Base-by-base conservation (phyloP, 1,139 yeast genomes). In the Pichia sp. region DNA sequence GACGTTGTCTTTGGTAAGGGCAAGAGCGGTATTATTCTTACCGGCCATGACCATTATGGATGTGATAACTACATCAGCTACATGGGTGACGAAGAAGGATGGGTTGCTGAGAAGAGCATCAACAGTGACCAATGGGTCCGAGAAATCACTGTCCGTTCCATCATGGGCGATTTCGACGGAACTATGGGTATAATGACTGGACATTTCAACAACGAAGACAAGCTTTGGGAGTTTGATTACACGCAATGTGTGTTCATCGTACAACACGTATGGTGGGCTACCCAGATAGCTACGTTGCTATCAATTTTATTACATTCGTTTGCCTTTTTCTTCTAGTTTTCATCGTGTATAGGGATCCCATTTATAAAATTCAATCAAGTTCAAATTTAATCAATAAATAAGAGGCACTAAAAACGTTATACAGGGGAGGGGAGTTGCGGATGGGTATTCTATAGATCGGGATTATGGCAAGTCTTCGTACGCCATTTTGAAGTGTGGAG, bases 41-140 rank as follows among this genome's bases (percentile, higher is more conserved):
- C 96, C 0, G 99, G 99, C 0, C 99, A 93, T 67, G 99, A 93
- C 62, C 99, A 93, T 62, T 91, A 84, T 58, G 99, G 99, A 1
- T 94, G 99, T 63, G 84, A 83, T 58, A 79, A 77, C 42, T 73
- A 76, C 68, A 86, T 83, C 62, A 75, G 72, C 58, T 75, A 69
- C 53, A 67, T 71, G 42, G 58, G 61, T 12, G 60, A 66, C n/a
- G 52, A 58, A 7, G 68, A 67, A 19, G 66, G 67, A 42, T 85
- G 93, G 91, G 73, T 65, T 5, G 87, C 91, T 0, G 72, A 83
- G 3, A 75, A 73, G 50, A 42, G 38, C 3, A 59, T 62, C 22
- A 58, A 61, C 9, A 50, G 61, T 18, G 65, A 68, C 22, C 62
- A 67, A 20, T 69, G 75, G 21, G 69, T 91, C 12, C 73, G 83